Percentiles rank a stretch among this genome's conserved stretches.
Conservation (phyloP, 768 basidiomycete species). For the Hericium coralloides region DNA sequence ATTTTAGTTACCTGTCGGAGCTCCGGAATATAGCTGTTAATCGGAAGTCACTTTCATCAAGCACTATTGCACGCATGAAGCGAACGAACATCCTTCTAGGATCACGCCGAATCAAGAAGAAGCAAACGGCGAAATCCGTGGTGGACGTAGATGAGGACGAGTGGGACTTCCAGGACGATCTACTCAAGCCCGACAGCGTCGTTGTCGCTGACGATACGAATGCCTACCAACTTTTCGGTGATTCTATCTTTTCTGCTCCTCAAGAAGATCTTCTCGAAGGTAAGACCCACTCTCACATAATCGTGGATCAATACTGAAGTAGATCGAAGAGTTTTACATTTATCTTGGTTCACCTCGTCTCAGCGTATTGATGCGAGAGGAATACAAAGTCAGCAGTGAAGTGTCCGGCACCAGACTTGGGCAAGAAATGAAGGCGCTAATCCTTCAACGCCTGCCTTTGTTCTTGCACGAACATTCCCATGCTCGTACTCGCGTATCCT, state of each 20-base stretch:
- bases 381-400: constrained; percentile 55
- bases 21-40: constrained; percentile 85
- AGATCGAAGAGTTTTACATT: constrained; percentile 56
- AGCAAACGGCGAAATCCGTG: constrained; percentile 19
- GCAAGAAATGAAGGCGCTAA: constrained; percentile 45
- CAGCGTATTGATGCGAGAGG: constrained; percentile 66
- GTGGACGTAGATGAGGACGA: constrained; percentile 60
- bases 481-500: constrained; percentile 48
- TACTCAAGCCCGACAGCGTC: constrained; percentile 60
- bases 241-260: constrained; percentile 66
- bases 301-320: background rate
- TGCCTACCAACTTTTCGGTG: constrained; percentile 69
- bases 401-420: constrained; percentile 38
- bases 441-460: constrained; percentile 79
- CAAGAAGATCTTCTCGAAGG: constrained; percentile 91
- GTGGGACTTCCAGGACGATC: constrained; percentile 64
- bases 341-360: constrained; percentile 69
- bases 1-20: constrained; percentile 67
- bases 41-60: constrained; percentile 36
- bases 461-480: constrained; percentile 88
- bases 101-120: constrained; percentile 46
- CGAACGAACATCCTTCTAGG: constrained; percentile 65
- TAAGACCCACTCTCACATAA: constrained; percentile 17
- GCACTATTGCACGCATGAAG: constrained; percentile 58
- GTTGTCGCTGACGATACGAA: constrained; percentile 85